Percentiles rank a stretch among this genome's conserved stretches.
These are phyloP conservation scores for Aphanomyces euteiches DNA, from an alignment of 352 stramenopile species.

Conservation along the genomic window DNA sequence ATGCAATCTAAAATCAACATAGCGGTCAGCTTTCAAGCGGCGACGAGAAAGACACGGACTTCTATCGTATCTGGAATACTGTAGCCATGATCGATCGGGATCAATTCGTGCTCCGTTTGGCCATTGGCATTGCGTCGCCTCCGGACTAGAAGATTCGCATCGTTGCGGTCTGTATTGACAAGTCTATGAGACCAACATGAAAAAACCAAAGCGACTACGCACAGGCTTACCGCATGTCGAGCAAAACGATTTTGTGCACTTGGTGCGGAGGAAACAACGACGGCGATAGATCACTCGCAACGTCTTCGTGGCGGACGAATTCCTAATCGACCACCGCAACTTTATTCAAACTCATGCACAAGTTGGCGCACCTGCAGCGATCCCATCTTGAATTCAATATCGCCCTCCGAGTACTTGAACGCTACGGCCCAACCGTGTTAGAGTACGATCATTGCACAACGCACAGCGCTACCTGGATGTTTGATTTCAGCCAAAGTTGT, in stretches of 20 bases:
- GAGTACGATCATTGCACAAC: too few relatives aligned
- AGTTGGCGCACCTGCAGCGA: constrained; percentile 79
- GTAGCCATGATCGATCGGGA: constrained; percentile 99
- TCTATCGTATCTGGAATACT: constrained; percentile 94
- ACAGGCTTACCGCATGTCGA: constrained; percentile 90
- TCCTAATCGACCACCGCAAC: constrained; percentile 37
- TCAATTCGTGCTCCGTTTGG: constrained; percentile 86
- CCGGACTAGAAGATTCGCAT: constrained; percentile 96
- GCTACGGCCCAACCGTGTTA: constrained; percentile 29
- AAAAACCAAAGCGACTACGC: not conserved
- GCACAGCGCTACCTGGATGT: constrained; percentile 37
- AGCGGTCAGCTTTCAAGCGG: not conserved
- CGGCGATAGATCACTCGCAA: constrained; percentile 91
- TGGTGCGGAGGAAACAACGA: constrained; percentile 86
- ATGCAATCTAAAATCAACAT: constrained; percentile 73
- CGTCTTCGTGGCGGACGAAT: constrained; percentile 93
- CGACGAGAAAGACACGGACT: not conserved
- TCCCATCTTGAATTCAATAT: constrained; percentile 89
- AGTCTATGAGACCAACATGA: constrained; percentile 35
- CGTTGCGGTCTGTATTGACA: constrained; percentile 97
- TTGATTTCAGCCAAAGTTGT: constrained; percentile 72
- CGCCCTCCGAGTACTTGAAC: constrained; percentile 64
- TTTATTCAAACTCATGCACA: not conserved
- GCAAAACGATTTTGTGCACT: constrained; percentile 98
- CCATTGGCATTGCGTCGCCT: constrained; percentile 55